phyloP scores from a whole-genome alignment of 768 basidiomycete genomes.

The Leccinum arenicola region DNA sequence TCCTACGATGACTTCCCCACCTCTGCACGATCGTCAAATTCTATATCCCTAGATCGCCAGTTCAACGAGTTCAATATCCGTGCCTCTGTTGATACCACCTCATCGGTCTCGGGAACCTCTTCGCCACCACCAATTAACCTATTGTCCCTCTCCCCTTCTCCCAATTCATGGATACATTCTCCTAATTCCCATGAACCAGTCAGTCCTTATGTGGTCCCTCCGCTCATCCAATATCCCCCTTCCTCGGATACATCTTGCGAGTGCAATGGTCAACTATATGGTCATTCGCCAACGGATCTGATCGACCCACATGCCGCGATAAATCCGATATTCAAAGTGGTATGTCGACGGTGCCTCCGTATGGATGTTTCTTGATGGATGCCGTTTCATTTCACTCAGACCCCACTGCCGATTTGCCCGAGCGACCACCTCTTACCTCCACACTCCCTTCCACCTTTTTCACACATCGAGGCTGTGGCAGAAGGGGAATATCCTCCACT shows the following conservation, averaged over 20 bases:
- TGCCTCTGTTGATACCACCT: conserved; percentile 61
- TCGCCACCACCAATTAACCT: conserved; percentile 78
- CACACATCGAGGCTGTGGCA: conserved; percentile 80
- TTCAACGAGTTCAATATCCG: conserved; percentile 74
- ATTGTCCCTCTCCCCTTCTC: conserved; percentile 67
- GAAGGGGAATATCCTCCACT: conserved; percentile 72
- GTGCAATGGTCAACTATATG: conserved; percentile 46
- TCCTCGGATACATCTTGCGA: conserved; percentile 47
- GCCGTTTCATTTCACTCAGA: conserved; percentile 32
- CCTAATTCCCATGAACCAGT: conserved; percentile 40
- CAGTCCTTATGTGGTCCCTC: conserved; percentile 37
- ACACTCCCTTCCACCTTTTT: conserved; percentile 70
- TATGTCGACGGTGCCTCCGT: conserved; percentile 40
- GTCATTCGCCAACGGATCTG: conserved; percentile 60
- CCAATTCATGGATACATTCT: conserved; percentile 53
- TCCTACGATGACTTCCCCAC: conserved; percentile 71
- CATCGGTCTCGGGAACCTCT: conserved; percentile 57
- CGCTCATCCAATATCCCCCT: conserved; percentile 37
- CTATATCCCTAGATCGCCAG: conserved; percentile 73
- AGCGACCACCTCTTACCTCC: conserved; percentile 38
- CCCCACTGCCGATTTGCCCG: conserved; percentile 49
- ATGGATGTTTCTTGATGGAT: conserved; percentile 7
- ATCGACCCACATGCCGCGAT: conserved; percentile 65
- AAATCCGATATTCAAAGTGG: conserved; percentile 90
- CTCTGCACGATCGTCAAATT: conserved; percentile 77